Evolutionary conservation across 2,329 filamentous ascomycete species (phyloP), one percentile per base, ranked within the genome.

Genomic region (Trichoderma cornu-damae): DNA sequence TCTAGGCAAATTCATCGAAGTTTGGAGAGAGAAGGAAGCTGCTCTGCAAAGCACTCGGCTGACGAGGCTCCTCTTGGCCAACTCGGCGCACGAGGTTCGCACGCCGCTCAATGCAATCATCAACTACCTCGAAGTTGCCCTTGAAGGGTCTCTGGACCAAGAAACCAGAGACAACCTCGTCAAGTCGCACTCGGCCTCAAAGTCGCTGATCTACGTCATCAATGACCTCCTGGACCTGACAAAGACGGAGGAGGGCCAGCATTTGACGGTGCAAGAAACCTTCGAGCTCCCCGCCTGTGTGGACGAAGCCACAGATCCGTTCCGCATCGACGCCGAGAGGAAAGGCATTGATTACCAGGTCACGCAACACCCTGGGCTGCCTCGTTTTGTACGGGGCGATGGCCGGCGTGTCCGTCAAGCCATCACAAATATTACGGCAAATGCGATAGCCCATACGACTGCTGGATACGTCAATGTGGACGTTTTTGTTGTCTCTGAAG

Each of bases 71-170:
- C 73, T 96, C 1, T 77, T 96, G 20, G 89, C 90, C 4, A 96
- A 96, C 62, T 95, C 90, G 0, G 91, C 91, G 0, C 92, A 96
- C 62, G 91, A 96, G 74, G 90, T 96, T 7, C 86, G 92, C 49
- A 96, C 91, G 0, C 91, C 91, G 0, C 74, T 96, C 2, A 96
- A 96, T 66, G 91, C 91, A 14, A 96, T 96, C 66, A 95, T 96
- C 71, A 96, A 96, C 65, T 96, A 95, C 63, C 80, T 96, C 1
- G 91, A 96, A 64, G 96, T 96, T 62, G 91, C 91, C 0, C 74
- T 96, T 1, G 91, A 96, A 72, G 90, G 90, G 0, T 75, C 78
- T 0, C 75, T 96, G 3, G 91, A 96, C 61, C 76, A 83, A 14
- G 91, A 96, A 67, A 96, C 89, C 0, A 79, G 92, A 18, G 91